Base-by-base conservation (phyloP, 2,329 filamentous ascomycete species). In the Microcera coccophila region DNA sequence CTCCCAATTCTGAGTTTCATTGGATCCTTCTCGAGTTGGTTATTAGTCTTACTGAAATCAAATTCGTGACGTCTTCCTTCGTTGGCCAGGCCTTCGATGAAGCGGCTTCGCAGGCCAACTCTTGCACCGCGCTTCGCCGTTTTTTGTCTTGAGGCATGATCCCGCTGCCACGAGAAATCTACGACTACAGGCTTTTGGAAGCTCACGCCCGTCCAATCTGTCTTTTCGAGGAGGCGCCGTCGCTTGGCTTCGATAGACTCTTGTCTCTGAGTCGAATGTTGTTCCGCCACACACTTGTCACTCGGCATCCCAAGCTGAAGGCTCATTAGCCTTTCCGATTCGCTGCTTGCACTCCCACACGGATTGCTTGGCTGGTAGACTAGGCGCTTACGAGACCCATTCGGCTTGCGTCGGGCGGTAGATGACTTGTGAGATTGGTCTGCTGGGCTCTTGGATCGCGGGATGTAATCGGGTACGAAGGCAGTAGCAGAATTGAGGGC, bases 131-230 rank as follows among this genome's bases (percentile, higher is more conserved):
- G 7, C 7, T 26, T 26, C 12, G 12, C 22, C 7, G 12, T 7
- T 7, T 12, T 26, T 12, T 26, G 22, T 12, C 12, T 26, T 26
- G 7, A 12, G 12, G 12, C 7, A 26, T 7, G 12, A 26, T 12
- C 22, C 17, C 32, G 44, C 17, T 49, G 45, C 35, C 45, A 45
- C 5, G 55, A 42, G 33, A 54, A 57, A 10, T 55, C 45, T 7
- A 55, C 42, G 2, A 45, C 33, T 12, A 62, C 45, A 8, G 58
- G 49, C 36, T 63, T 66, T 35, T 67, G 63, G 10, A 62, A 38
- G 15, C 44, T 46, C 5, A 65, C 45, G 3, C 65, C 62, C 1
- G 56, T 58, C 63, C 64, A 68, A 22, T 63, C 58, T 10, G 36
- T 41, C 32, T 54, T 58, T 9, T 55, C 38, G 15, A 65, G 43